A percentile compares a stretch with the other conserved stretches of the same genome.
phyloP scores from a whole-genome alignment of 768 basidiomycete species.

The Suillus tomentosus region DNA sequence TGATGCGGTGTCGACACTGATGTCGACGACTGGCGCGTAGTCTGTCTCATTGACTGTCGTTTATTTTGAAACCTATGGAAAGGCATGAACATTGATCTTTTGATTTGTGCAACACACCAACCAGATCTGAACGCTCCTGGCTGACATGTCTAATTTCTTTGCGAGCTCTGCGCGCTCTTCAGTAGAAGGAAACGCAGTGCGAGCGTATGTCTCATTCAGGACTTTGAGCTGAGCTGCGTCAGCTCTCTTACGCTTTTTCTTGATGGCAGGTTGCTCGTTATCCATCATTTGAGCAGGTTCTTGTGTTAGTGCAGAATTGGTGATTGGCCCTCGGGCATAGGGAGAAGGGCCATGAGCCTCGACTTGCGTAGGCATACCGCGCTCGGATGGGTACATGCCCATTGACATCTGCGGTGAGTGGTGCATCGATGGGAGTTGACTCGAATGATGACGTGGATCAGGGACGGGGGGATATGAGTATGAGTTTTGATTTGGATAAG shows the following conservation, averaged over 20 bases:
- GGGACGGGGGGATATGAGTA: constrained; percentile 38
- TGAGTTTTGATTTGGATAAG: constrained; percentile 41
- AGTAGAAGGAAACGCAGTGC: constrained; percentile 86
- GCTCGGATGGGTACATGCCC: constrained; percentile 32
- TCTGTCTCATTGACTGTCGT: constrained; percentile 80
- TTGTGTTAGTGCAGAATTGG: constrained; percentile 33
- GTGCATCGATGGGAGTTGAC: constrained; percentile 28
- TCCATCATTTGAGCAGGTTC: constrained; percentile 38
- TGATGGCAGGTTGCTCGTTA: constrained; percentile 68
- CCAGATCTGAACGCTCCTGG: constrained; percentile 88
- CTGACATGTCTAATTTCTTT: constrained; percentile 78
- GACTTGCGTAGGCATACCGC: constrained; percentile 42
- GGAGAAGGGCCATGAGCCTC: constrained; percentile 44
- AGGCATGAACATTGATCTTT: constrained; percentile 23
- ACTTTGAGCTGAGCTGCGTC: constrained; percentile 79
- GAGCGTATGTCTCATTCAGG: constrained; percentile 75
- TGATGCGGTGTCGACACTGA: constrained; percentile 50
- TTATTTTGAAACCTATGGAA: constrained; percentile 82
- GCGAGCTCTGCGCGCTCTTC: constrained; percentile 81
- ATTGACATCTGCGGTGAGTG: constrained; percentile 34
- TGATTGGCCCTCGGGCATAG: constrained; percentile 48
- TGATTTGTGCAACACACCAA: constrained; percentile 36
- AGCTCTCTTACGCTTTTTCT: constrained; percentile 87
- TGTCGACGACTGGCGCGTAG: constrained; percentile 61
- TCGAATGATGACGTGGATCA: constrained; percentile 37